Conservation (phyloP, 2,329 filamentous ascomycete species). For the Atkinsonella texensis region DNA sequence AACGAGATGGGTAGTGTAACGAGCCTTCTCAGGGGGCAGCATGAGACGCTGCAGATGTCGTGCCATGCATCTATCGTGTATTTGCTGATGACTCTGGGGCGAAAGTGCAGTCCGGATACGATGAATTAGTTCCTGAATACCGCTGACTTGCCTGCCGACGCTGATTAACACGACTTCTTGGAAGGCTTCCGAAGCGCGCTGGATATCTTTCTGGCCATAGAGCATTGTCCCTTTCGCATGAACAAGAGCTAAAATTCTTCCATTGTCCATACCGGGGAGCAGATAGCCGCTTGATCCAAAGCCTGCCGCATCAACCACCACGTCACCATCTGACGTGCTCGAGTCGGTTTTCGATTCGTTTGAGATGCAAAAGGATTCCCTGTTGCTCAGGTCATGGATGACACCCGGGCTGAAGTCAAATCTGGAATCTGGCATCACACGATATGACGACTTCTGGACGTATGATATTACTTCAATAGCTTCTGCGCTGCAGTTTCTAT, state of each 20-base stretch:
- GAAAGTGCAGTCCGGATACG: slow-evolving; percentile 63
- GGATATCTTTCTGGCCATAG: slow-evolving; percentile 76
- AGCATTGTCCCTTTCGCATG: slow-evolving; percentile 99
- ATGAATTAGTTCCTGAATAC: slow-evolving; percentile 67
- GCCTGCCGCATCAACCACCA: slow-evolving; percentile 9
- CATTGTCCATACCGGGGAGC: slow-evolving; percentile 78
- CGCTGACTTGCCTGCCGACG: slow-evolving; percentile 55
- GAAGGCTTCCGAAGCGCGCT: slow-evolving; percentile 73
- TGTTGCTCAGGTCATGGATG: background rate
- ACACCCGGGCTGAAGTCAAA: background rate
- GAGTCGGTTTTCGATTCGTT: background rate
- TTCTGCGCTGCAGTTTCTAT: slow-evolving; percentile 70
- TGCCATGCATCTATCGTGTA: slow-evolving; percentile 7
- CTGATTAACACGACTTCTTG: slow-evolving; percentile 91
- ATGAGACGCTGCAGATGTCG: slow-evolving; percentile 46
- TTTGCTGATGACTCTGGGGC: slow-evolving; percentile 10
- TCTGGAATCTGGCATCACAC: background rate
- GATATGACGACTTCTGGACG: slow-evolving; percentile 61
- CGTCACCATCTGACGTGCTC: background rate
- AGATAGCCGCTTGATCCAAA: slow-evolving; percentile 52
- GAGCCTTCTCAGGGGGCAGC: slow-evolving; percentile 70
- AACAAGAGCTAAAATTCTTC: slow-evolving; percentile 81
- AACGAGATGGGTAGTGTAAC: slow-evolving; percentile 70
- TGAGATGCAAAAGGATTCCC: background rate
- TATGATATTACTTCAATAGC: slow-evolving; percentile 79